Base-by-base conservation (phyloP, 2,329 filamentous ascomycete genomes). In the Cladophialophora carrionii region DNA sequence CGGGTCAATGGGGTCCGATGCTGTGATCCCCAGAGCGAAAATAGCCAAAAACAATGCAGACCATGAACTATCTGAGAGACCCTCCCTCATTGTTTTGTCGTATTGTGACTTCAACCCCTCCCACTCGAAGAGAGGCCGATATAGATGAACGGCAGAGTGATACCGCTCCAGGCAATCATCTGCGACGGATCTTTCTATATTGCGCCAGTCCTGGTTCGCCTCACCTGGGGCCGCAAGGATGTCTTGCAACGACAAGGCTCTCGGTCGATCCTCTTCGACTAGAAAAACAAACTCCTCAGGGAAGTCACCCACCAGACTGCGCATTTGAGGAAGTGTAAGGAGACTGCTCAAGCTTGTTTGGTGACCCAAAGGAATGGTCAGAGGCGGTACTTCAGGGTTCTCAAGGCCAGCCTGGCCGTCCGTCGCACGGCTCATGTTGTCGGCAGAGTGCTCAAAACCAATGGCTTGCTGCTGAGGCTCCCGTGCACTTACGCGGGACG, bases 271-370 rank as follows among this genome's bases (percentile, higher is more conserved):
- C 17, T 43, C 37, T 6, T 43, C 17, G 37, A 43, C 37, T 43
- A 43, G 17, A 20, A 43, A 43, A 8, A 43, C 5, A 43, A 43
- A 43, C 7, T 43, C 37, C 17, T 43, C 37, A n/a, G 37, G 37
- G 17, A n/a, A 43, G 17, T 43, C 37, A 20, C 37, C 37, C 17
- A 43, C 17, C 34, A 46, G 29, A 34, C 20, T 20, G 17, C 51
- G 37, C 51, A 62, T 56, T 7, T 57, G 37, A 6, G 60, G 37
- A 26, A 62, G 22, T 24, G 17, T 56, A 20, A 62, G 43, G 10
- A 62, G 51, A 43, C 53, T 62, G 37, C 60, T 62, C 31, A 53
- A 57, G 52, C 60, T 62, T 14, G 60, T 62, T 34, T 62, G 60
- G 37, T 62, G 60, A 26, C 60, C 60, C 12, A 62, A 53, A 12